These are phyloP conservation scores for Myxozyma melibiosi DNA, from an alignment of 805 yeast genomes.

Conservation along the genomic window DNA sequence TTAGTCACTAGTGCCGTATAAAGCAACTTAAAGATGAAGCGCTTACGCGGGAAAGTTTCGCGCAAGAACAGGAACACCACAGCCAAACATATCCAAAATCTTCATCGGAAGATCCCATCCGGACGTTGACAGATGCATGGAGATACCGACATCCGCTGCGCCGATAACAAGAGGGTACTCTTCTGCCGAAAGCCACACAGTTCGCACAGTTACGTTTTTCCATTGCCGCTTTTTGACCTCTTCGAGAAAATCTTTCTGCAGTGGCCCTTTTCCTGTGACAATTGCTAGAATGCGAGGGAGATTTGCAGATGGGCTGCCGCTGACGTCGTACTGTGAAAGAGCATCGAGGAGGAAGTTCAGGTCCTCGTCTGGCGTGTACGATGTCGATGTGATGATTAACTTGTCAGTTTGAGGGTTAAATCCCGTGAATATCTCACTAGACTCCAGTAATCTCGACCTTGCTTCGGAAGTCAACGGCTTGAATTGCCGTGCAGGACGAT, in stretches of 20 bases:
- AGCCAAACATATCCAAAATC: conserved; percentile 92
- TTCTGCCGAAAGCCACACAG: conserved; percentile 75
- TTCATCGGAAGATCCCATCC: conserved; percentile 98
- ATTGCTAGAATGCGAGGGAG: conserved; percentile 54
- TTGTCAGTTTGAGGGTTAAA: conserved; percentile 51
- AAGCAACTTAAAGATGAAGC: neutral
- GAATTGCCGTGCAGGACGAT: conserved; percentile 78
- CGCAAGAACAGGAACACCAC: conserved; percentile 89
- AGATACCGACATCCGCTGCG: conserved; percentile 82
- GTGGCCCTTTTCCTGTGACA: conserved; percentile 98
- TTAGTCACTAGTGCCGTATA: neutral
- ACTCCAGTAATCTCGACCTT: conserved; percentile 42
- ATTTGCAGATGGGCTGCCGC: conserved; percentile 14
- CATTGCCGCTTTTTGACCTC: conserved; percentile 47
- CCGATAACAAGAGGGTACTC: conserved; percentile 78
- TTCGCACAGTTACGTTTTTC: conserved; percentile 56
- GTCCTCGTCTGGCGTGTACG: conserved; percentile 96
- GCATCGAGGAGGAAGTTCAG: conserved; percentile 70
- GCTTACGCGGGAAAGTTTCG: conserved; percentile 66
- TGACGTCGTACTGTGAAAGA: conserved; percentile 57
- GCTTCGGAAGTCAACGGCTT: conserved; percentile 49
- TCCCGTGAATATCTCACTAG: conserved; percentile 41
- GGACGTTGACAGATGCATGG: conserved; percentile 87
- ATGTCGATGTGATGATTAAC: conserved; percentile 82
- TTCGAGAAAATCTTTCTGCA: conserved; percentile 60